phyloP scores from a whole-genome alignment of 352 stramenopile species.

The Pythium plurisporium region DNA sequence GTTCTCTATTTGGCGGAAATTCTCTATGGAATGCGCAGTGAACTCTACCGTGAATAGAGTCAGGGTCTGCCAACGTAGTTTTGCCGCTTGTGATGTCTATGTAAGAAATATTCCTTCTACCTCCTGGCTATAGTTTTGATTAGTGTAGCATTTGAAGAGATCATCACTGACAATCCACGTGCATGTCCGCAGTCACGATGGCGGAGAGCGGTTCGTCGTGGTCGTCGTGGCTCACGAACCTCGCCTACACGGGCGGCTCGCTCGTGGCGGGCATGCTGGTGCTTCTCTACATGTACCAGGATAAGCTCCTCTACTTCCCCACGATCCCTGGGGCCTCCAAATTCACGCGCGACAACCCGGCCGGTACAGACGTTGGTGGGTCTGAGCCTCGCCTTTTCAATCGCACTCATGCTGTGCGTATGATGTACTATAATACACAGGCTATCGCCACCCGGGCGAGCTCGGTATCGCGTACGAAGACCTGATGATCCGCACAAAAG shows the following conservation, averaged over 20 bases:
- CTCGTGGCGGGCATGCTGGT: constrained; percentile 54
- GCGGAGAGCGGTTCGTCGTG: constrained; percentile 26
- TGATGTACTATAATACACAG: constrained; percentile 31
- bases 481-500: constrained; percentile 76
- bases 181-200: constrained; percentile 23
- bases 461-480: constrained; percentile 89
- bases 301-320: constrained; percentile 81
- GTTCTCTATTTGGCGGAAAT: neutral
- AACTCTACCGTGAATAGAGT: no score
- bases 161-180: no score
- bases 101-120: neutral
- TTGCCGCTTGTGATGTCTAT: neutral
- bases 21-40: no score
- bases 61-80: no score
- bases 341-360: constrained; percentile 76
- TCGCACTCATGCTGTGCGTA: no score
- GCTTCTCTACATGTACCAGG: constrained; percentile 80
- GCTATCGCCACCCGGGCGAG: constrained; percentile 86
- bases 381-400: no score
- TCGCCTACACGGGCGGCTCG: constrained; percentile 55
- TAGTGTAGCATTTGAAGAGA: neutral
- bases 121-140: no score
- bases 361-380: constrained; percentile 26
- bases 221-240: constrained; percentile 61
- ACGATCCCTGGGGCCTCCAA: constrained; percentile 73